Evolutionary conservation across 257 asterid genomes (phyloP).

Genomic region (Cordia subcordata): DNA sequence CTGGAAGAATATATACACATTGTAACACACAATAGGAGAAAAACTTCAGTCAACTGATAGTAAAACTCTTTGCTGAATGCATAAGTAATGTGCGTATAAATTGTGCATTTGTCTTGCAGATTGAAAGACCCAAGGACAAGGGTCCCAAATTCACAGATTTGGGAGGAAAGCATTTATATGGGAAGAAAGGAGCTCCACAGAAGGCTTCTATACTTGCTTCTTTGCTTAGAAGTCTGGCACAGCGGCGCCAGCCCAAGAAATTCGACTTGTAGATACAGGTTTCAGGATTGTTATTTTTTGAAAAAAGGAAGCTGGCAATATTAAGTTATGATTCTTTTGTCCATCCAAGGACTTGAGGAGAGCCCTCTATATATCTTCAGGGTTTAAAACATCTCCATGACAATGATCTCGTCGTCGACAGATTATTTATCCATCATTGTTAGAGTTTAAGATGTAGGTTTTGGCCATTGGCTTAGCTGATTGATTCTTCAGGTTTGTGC

Average conservation of each 20-base stretch:
- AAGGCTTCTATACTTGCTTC: constrained; percentile 55
- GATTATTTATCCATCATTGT: not conserved
- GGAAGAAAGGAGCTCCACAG: constrained; percentile 58
- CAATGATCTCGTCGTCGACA: not conserved
- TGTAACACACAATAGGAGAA: no score
- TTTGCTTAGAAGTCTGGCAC: constrained; percentile 55
- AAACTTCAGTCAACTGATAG: no score
- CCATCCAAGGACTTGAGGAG: constrained; percentile 22
- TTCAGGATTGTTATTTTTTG: constrained; percentile 1
- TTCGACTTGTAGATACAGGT: constrained; percentile 47
- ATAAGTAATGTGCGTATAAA: not conserved
- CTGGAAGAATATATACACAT: no score
- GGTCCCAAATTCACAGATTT: constrained; percentile 90
- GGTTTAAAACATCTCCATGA: constrained; percentile 12
- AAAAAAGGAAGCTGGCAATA: not conserved
- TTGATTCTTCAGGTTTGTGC: constrained; percentile 11
- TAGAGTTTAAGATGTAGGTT: constrained; percentile 7
- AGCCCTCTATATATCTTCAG: constrained; percentile 13
- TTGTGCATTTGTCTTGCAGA: constrained; percentile 40
- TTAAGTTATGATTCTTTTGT: constrained; percentile 30
- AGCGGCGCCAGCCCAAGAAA: constrained; percentile 77
- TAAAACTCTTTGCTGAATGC: no score
- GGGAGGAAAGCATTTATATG: constrained; percentile 90
- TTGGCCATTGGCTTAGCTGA: constrained; percentile 7
- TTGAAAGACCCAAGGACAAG: constrained; percentile 83